phyloP scores from a whole-genome alignment of 1,284 basidiomycete species.

The Malassezia dermatis region DNA sequence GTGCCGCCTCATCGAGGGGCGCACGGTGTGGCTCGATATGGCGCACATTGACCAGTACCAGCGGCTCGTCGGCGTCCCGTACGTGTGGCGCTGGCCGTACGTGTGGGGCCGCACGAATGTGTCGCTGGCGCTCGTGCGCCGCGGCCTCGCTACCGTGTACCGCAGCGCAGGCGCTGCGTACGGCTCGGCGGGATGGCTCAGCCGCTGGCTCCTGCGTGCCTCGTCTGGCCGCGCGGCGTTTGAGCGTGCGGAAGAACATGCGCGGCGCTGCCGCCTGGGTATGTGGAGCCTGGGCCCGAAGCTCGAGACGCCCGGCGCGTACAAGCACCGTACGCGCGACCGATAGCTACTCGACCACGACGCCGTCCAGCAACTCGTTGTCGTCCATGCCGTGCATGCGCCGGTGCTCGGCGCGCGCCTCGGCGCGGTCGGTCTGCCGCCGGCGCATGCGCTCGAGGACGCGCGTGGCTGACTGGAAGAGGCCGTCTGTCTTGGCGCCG shows the following conservation, averaged over 20 bases:
- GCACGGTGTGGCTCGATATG: constrained; percentile 28
- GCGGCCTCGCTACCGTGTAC: constrained; percentile 43
- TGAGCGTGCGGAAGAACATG: constrained; percentile 14
- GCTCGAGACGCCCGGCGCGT: constrained; percentile 13
- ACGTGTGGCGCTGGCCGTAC: constrained; percentile 40
- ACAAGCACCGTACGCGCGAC: constrained; percentile 7
- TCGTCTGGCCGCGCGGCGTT: background rate
- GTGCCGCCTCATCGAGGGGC: constrained; percentile 19
- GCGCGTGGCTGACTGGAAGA: constrained; percentile 82
- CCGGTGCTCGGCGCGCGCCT: constrained; percentile 19
- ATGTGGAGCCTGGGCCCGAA: constrained; percentile 11
- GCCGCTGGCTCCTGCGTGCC: background rate
- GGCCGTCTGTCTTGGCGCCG: constrained; percentile 78
- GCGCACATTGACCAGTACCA: constrained; percentile 46
- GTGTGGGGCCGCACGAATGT: constrained; percentile 43
- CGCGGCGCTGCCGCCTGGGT: constrained; percentile 8
- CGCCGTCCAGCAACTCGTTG: constrained; percentile 18
- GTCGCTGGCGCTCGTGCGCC: constrained; percentile 32
- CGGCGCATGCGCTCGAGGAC: constrained; percentile 60
- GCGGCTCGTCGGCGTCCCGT: constrained; percentile 41
- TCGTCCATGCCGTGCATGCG: constrained; percentile 21
- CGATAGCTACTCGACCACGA: constrained; percentile 21
- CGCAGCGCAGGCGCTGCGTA: constrained; percentile 37
- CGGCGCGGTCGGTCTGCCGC: constrained; percentile 17
- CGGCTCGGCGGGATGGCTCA: constrained; percentile 26